Evolutionary conservation across 169 alveolate species (phyloP).

Genomic region (Blepharisma undulans): DNA sequence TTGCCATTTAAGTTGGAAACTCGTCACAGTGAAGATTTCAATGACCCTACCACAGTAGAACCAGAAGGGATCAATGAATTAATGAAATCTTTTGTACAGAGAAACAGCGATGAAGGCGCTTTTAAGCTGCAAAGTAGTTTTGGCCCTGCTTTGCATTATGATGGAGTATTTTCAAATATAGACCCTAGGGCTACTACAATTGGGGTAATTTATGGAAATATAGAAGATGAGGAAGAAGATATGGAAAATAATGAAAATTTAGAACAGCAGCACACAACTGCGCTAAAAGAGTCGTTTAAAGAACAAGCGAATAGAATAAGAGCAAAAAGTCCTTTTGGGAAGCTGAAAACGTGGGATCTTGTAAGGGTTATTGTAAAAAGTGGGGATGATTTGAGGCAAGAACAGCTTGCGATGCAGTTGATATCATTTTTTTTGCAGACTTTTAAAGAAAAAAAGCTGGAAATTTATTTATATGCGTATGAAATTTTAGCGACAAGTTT

Average conservation of each 20-base stretch:
- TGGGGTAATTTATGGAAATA: not conserved
- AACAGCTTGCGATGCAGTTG: slow-evolving; percentile 84
- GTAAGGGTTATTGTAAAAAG: slow-evolving; percentile 63
- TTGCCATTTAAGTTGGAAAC: not conserved
- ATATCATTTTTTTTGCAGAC: slow-evolving; percentile 65
- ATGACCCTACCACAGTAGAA: not conserved
- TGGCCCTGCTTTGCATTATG: not conserved
- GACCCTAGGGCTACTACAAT: not conserved
- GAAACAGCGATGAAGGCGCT: not conserved
- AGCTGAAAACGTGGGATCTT: not conserved
- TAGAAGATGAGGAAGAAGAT: not conserved
- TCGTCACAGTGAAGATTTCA: not conserved
- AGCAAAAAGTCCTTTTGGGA: not conserved
- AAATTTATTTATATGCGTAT: slow-evolving; percentile 1
- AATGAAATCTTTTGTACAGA: not conserved
- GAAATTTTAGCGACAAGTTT: slow-evolving; percentile 66
- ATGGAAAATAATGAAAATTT: not conserved
- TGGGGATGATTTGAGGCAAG: slow-evolving; percentile 87
- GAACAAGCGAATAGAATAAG: not conserved
- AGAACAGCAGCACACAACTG: not conserved
- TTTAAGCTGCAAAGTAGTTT: not conserved
- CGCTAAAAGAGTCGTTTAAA: not conserved
- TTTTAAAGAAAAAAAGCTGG: slow-evolving; percentile 49
- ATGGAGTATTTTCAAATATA: not conserved
- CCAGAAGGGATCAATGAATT: not conserved